A percentile compares a stretch with the other conserved stretches of the same genome.
phyloP scores from a whole-genome alignment of 139 green algal species.

The Nannochloris sp. region DNA sequence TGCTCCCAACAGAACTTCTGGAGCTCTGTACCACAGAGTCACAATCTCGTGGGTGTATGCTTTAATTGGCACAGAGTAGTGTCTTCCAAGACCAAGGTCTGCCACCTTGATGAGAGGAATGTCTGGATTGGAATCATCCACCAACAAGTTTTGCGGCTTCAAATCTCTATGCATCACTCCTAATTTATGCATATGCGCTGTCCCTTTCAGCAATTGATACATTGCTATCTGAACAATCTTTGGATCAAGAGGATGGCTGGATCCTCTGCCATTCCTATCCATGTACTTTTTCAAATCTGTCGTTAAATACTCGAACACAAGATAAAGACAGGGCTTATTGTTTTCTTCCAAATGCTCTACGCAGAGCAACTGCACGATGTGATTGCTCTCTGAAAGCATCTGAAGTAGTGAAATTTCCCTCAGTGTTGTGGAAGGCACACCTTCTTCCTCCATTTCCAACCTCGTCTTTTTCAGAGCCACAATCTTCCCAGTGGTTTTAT shows the following conservation, averaged over 20 bases:
- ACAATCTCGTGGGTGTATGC: conserved; percentile 99
- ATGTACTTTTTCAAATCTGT: conserved; percentile 99
- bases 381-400: conserved; percentile 73
- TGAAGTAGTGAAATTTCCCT: conserved; percentile 94
- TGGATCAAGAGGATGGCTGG: conserved; percentile 42
- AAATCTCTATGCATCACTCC: conserved; percentile 95
- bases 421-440: conserved; percentile 92
- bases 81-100: conserved; percentile 89
- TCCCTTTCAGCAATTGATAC: conserved; percentile 93
- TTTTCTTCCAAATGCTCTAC: conserved; percentile 97
- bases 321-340: conserved; percentile 89
- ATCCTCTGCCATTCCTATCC: conserved; percentile 83
- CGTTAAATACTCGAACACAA: conserved; percentile 97
- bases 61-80: conserved; percentile 97
- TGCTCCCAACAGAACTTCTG: conserved; percentile 92
- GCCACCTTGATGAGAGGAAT: conserved; percentile 84
- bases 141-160: conserved; percentile 97
- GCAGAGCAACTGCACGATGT: conserved; percentile 85
- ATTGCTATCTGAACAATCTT: conserved; percentile 82
- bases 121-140: conserved; percentile 50
- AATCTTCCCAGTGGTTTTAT: conserved; percentile 67
- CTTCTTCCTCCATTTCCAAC: conserved; percentile 96
- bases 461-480: conserved; percentile 98
- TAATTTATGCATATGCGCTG: conserved; percentile 92
- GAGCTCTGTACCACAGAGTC: conserved; percentile 97